Conservation (phyloP, 257 asterid species). For the Primulina eburnea region DNA sequence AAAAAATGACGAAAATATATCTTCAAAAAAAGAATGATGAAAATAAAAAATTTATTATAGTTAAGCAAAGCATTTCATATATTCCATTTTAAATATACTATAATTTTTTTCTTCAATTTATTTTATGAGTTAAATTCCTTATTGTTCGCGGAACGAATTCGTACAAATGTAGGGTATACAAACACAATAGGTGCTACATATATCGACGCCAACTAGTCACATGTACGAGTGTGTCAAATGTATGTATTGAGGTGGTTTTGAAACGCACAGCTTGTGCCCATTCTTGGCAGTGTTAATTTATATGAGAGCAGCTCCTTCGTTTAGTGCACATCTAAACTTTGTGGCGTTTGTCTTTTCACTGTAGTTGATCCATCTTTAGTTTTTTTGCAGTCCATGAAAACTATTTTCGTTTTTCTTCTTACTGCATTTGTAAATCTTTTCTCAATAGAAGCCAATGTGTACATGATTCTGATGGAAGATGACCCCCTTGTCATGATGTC, state of each 20-base stretch:
- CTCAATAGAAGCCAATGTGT: slow-evolving; percentile 40
- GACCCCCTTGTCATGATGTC: slow-evolving; percentile 36
- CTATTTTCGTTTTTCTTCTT: slow-evolving; percentile 23
- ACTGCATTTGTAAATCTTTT: slow-evolving; percentile 20
- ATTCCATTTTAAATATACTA: too few relatives aligned
- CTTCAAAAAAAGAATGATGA: too few relatives aligned
- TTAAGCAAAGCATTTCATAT: too few relatives aligned
- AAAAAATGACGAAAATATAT: too few relatives aligned
- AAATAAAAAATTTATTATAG: too few relatives aligned
- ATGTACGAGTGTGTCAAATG: slow-evolving; percentile 11
- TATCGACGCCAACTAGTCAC: too few relatives aligned
- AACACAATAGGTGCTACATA: too few relatives aligned
- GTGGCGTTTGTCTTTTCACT: background rate
- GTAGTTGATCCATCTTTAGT: too few relatives aligned
- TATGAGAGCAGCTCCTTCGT: background rate
- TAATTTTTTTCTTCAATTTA: too few relatives aligned
- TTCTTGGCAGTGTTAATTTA: background rate
- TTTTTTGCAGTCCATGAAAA: slow-evolving; percentile 27
- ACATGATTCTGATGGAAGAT: slow-evolving; percentile 53
- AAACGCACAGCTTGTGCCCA: slow-evolving; percentile 30
- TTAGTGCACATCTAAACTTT: background rate
- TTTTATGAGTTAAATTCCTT: too few relatives aligned
- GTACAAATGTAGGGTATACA: too few relatives aligned
- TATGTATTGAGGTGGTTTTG: slow-evolving; percentile 33
- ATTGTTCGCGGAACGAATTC: too few relatives aligned